Conservation (phyloP, 306 rosid species). For the Oxytropis ochrocephala region DNA sequence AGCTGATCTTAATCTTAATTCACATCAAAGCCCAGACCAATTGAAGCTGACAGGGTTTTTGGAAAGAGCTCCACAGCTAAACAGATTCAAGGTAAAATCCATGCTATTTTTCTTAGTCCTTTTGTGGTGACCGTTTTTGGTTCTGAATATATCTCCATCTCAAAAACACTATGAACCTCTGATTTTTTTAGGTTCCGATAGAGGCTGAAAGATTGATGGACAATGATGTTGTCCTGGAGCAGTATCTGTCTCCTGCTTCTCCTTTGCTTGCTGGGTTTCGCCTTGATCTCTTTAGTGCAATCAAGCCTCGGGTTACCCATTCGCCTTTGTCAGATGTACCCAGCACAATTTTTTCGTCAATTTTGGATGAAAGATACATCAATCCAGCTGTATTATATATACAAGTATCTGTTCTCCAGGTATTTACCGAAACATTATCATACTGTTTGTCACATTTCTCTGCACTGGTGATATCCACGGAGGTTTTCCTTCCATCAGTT, state of each 20-base stretch:
- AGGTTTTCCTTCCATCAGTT: slow-evolving; percentile 12
- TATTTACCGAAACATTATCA: slow-evolving; percentile 30
- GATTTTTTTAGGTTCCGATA: slow-evolving; percentile 64
- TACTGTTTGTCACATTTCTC: slow-evolving; percentile 13
- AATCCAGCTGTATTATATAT: slow-evolving; percentile 78
- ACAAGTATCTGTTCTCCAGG: slow-evolving; percentile 85
- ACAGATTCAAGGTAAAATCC: slow-evolving; percentile 73
- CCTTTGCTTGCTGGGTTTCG: slow-evolving; percentile 90
- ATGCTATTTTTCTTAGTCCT: slow-evolving; percentile 10
- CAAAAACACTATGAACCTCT: slow-evolving; percentile 5
- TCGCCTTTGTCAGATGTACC: slow-evolving; percentile 59
- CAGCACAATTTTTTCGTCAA: slow-evolving; percentile 37
- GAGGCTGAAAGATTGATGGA: slow-evolving; percentile 76
- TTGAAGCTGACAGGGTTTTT: slow-evolving; percentile 48
- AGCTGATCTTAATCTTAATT: slow-evolving; percentile 33
- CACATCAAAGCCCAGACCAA: slow-evolving; percentile 62
- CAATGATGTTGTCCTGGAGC: slow-evolving; percentile 75
- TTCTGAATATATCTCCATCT: slow-evolving; percentile 5
- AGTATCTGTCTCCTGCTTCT: slow-evolving; percentile 59
- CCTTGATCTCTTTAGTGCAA: slow-evolving; percentile 75
- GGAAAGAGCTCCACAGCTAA: slow-evolving; percentile 75
- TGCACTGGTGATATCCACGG: slow-evolving; percentile 8
- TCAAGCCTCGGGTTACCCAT: slow-evolving; percentile 88
- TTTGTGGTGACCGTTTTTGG: background rate
- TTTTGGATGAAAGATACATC: slow-evolving; percentile 69